phyloP scores from a whole-genome alignment of 2,329 filamentous ascomycete species.

The Phialocephala sp. region DNA sequence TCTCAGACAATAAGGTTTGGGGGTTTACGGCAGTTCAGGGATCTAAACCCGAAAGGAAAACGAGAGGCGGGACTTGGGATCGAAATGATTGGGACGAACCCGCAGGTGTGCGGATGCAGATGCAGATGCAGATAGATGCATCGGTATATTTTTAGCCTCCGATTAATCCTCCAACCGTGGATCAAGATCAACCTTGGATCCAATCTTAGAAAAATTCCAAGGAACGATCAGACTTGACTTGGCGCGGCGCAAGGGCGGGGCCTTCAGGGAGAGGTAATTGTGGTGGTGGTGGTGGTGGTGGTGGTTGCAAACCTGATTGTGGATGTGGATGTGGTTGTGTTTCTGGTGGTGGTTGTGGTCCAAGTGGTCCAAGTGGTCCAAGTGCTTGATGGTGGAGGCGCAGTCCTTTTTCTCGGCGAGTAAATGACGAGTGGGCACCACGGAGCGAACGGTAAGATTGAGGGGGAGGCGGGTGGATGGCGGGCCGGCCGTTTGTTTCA shows the following conservation, averaged over 20 bases:
- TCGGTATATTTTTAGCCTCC: neutral
- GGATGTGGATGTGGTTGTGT: too few relatives aligned
- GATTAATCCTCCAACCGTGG: neutral
- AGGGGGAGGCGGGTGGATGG: conserved; percentile 2
- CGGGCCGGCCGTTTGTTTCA: conserved; percentile 1
- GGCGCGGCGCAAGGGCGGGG: too few relatives aligned
- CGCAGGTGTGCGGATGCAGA: neutral
- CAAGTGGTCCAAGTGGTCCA: neutral
- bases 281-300: too few relatives aligned
- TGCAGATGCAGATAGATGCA: neutral
- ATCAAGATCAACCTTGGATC: neutral
- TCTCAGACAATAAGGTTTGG: conserved; percentile 5
- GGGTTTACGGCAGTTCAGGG: neutral
- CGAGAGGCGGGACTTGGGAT: neutral
- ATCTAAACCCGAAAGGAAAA: neutral
- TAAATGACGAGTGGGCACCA: conserved; percentile 1
- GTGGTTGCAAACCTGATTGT: too few relatives aligned
- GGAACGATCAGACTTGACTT: too few relatives aligned
- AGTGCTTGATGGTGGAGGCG: conserved; percentile 9
- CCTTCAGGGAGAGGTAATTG: too few relatives aligned
- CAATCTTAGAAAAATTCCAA: neutral
- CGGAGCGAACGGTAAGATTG: neutral
- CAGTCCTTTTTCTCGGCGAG: neutral
- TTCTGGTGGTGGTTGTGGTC: neutral
- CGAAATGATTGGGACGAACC: neutral